Percentiles rank a stretch among this genome's conserved stretches.
Evolutionary conservation across 2,329 filamentous ascomycete genomes (phyloP).

Genomic region (Thyridium curvatum): DNA sequence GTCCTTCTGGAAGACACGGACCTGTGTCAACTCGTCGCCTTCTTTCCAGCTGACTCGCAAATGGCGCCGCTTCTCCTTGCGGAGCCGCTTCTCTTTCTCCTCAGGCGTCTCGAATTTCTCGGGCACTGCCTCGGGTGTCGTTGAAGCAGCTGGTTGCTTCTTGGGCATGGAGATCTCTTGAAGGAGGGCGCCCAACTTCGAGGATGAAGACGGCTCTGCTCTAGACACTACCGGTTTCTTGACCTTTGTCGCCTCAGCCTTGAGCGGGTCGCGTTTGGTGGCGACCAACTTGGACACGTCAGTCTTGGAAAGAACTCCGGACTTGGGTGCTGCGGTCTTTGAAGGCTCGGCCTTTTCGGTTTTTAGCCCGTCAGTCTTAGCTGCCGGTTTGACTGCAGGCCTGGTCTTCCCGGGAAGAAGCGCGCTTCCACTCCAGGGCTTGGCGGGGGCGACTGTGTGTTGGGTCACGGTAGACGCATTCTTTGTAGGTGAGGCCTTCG

Average conservation of each 20-base stretch:
- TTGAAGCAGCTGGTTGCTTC: slow-evolving; percentile 33
- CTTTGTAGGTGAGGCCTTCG: slow-evolving; percentile 7
- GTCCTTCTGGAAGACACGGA: slow-evolving; percentile 67
- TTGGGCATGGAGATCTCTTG: slow-evolving; percentile 45
- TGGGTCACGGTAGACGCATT: slow-evolving; percentile 3
- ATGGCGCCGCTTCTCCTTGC: slow-evolving; percentile 66
- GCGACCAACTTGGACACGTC: slow-evolving; percentile 17
- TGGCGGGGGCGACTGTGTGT: slow-evolving; percentile 7
- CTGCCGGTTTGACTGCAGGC: slow-evolving; percentile 30
- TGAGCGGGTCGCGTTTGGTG: slow-evolving; percentile 5
- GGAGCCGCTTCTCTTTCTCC: slow-evolving; percentile 59
- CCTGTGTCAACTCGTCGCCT: slow-evolving; percentile 58
- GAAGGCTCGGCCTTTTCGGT: slow-evolving; percentile 18
- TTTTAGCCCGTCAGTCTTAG: slow-evolving; percentile 24
- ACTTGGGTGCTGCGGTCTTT: slow-evolving; percentile 20
- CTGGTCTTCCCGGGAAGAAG: slow-evolving; percentile 43
- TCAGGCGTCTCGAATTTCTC: slow-evolving; percentile 60
- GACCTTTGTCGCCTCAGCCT: slow-evolving; percentile 15
- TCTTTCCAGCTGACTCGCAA: slow-evolving; percentile 67
- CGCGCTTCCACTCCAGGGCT: slow-evolving; percentile 18
- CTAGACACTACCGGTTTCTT: slow-evolving; percentile 18
- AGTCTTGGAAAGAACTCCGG: slow-evolving; percentile 3
- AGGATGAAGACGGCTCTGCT: slow-evolving; percentile 26
- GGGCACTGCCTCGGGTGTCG: slow-evolving; percentile 33
- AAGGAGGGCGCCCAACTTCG: slow-evolving; percentile 48